Conservation (phyloP, 345 rosid species). For the Carallia brachiata region DNA sequence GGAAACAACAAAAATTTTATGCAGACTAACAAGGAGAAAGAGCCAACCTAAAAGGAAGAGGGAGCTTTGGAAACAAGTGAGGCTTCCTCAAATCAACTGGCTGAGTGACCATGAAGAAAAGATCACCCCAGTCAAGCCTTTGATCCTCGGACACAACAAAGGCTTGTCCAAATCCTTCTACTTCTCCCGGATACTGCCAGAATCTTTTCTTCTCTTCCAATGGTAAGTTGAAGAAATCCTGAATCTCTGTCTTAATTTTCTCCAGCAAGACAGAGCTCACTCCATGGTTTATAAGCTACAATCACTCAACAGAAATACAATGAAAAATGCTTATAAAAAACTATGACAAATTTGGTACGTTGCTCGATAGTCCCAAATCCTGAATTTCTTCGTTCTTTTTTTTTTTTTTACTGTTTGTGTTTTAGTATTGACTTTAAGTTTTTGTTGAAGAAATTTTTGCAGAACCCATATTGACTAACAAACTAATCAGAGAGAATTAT, state of each 20-base stretch:
- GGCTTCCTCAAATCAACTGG: slow-evolving; percentile 27
- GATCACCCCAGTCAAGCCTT: slow-evolving; percentile 34
- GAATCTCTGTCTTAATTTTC: slow-evolving; percentile 2
- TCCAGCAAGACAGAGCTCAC: slow-evolving; percentile 13
- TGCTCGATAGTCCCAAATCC: too few species aligned
- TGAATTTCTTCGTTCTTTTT: too few species aligned
- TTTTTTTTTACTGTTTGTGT: too few species aligned
- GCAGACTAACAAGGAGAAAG: too few species aligned
- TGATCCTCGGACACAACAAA: slow-evolving; percentile 29
- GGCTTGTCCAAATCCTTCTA: slow-evolving; percentile 33
- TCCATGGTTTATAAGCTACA: slow-evolving; percentile 16
- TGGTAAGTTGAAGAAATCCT: slow-evolving; percentile 31
- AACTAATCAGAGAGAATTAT: too few species aligned
- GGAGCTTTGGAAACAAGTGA: slow-evolving; percentile 26
- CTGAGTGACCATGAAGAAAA: slow-evolving; percentile 25
- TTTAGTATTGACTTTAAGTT: too few species aligned
- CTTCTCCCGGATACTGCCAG: slow-evolving; percentile 26
- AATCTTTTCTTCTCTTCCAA: slow-evolving; percentile 30
- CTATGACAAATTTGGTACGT: too few species aligned
- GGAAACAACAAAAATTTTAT: not conserved
- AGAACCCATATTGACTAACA: too few species aligned
- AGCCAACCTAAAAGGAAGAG: slow-evolving; percentile 24
- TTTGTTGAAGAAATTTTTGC: too few species aligned
- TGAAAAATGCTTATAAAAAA: too few species aligned
- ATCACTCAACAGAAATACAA: not conserved